A percentile compares a stretch with the other conserved stretches of the same genome.
These are phyloP conservation scores for Tylopilus orsonianus DNA, from an alignment of 1,284 basidiomycete genomes.

Conservation along the genomic window DNA sequence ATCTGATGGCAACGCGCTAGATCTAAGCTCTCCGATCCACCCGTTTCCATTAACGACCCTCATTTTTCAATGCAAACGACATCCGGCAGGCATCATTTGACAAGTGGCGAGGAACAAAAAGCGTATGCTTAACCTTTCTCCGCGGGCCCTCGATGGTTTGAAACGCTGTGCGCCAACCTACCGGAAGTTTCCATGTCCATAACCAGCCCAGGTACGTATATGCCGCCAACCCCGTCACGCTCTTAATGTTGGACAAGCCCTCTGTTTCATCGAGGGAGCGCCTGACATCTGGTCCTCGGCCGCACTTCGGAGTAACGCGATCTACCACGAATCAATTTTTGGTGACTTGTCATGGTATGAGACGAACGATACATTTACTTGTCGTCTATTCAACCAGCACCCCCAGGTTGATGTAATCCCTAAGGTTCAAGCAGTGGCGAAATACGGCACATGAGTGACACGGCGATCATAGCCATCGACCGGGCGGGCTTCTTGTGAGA, in stretches of 20 bases:
- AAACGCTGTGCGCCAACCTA: slow-evolving; percentile 12
- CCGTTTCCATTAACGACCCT: slow-evolving; percentile 3
- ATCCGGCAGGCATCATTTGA: slow-evolving; percentile 2
- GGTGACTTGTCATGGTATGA: background rate
- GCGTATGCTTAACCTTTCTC: slow-evolving; percentile 16
- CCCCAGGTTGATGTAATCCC: slow-evolving; percentile 16
- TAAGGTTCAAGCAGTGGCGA: slow-evolving; percentile 11
- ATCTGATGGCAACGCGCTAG: slow-evolving; percentile 20
- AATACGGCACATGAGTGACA: slow-evolving; percentile 11
- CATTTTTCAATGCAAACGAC: background rate
- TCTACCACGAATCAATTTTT: background rate
- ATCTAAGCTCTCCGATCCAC: slow-evolving; percentile 24
- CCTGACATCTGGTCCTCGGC: slow-evolving; percentile 2
- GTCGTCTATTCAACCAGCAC: background rate
- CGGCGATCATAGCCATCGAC: slow-evolving; percentile 29
- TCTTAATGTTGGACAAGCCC: background rate
- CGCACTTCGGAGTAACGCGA: background rate
- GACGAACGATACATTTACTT: background rate
- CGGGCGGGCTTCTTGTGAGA: slow-evolving; percentile 19
- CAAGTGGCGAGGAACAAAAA: slow-evolving; percentile 10
- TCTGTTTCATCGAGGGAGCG: background rate
- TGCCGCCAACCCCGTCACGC: background rate
- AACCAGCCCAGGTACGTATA: background rate
- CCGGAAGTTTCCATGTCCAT: slow-evolving; percentile 12
- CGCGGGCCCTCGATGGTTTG: slow-evolving; percentile 28